Base-by-base conservation (phyloP, 2,329 filamentous ascomycete species). In the Stachybotrys echinatus region DNA sequence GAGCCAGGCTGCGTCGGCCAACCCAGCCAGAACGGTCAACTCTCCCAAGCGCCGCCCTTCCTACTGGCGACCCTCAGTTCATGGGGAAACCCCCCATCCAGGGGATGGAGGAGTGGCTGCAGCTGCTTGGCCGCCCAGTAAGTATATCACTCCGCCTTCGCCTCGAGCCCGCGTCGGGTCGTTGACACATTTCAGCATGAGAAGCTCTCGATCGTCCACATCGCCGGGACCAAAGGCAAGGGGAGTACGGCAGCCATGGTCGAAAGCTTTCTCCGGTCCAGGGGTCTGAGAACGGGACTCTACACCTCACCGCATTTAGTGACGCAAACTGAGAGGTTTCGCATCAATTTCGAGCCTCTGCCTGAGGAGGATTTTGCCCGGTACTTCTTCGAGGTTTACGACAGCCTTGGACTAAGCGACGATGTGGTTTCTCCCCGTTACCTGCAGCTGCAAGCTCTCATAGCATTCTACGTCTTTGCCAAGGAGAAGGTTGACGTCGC, bases 181-280 rank as follows among this genome's bases (percentile, higher is more conserved):
- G 8, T 20, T 40, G 38, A 40, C 38, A n/a, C 3, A 14, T 40
- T 10, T 8, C 10, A 40, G 38, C 38, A 40, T 40, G 38, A 20
- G 38, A n/a, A 20, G 38, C 5, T 40, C 8, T 20, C 38, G 17
- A 64, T 79, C 18, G 62, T 81, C 39, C 75, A 79, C 57, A 66
- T 80, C 37, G 67, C 75, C 19, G 77, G 77, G 0, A 80, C 76
- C 0, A 80, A 80, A 59, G 77, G 77, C 1, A 81, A 80, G 65
- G 77, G 77, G 5, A 75, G 69, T 50, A 78, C 75, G 0, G 77
- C 74, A 52, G 74, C 74, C 3, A 79, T 74, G 48, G 62, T 68
- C 20, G 63, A 70, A 23, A 70, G 65, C 1, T 67, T 80, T 23
- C 64, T 80, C 54, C 58, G 43, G 50, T 55, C 38, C 58, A 53